Evolutionary conservation across 306 rosid genomes (phyloP).

Genomic region (Erythrophleum fordii): DNA sequence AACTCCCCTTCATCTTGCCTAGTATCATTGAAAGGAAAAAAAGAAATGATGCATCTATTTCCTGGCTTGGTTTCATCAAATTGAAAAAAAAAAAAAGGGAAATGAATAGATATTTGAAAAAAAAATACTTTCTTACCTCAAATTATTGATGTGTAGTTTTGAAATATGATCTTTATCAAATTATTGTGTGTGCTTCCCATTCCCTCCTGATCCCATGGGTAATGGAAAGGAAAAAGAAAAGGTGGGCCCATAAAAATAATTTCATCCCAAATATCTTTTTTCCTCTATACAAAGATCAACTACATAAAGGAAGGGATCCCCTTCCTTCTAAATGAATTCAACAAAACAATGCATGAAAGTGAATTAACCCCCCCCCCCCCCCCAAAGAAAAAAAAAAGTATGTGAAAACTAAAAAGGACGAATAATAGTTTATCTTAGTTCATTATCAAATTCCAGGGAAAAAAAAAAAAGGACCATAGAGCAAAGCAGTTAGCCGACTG

Average conservation of each 20-base stretch:
- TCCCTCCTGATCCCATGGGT: neutral
- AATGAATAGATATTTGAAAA: neutral
- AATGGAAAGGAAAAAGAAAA: neutral
- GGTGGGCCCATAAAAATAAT: neutral
- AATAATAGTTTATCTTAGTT: neutral
- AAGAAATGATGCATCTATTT: neutral
- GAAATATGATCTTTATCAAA: neutral
- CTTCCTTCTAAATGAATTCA: neutral
- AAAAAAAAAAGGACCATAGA: neutral
- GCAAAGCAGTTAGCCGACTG: neutral
- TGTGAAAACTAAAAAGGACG: slow-evolving; percentile 9
- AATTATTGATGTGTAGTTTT: slow-evolving; percentile 4
- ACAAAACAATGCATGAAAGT: slow-evolving; percentile 5
- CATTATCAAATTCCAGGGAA: slow-evolving; percentile 24
- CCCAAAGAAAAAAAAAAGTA: neutral
- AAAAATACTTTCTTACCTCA: neutral
- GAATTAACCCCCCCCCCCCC: too few species aligned
- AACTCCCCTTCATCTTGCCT: slow-evolving; percentile 14
- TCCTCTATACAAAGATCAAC: slow-evolving; percentile 22
- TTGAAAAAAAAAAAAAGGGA: neutral
- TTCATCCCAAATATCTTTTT: slow-evolving; percentile 7
- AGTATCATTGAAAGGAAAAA: slow-evolving; percentile 12
- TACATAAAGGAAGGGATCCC: slow-evolving; percentile 2
- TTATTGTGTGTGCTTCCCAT: neutral
- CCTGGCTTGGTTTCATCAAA: slow-evolving; percentile 1